Evolutionary conservation across 2,329 filamentous ascomycete species (phyloP).

Genomic region (Arthrobotrys sphaeroides): DNA sequence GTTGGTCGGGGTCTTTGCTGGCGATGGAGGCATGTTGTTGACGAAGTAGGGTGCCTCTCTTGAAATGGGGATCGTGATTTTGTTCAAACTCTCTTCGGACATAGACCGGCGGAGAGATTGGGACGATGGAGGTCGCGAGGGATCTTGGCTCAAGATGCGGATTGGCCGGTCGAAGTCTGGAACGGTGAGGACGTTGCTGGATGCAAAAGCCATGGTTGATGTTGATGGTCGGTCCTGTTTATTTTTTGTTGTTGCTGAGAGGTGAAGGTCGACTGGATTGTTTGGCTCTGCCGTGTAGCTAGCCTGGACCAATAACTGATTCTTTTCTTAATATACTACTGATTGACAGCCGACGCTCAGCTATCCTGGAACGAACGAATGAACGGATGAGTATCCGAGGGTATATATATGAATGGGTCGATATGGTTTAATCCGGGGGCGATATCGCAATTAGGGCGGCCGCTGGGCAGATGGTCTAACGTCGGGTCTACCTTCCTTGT

Average conservation of each 20-base stretch:
- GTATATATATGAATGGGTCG: not conserved
- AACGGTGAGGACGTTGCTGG: slow-evolving; percentile 20
- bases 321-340: not conserved
- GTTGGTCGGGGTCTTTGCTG: slow-evolving; percentile 41
- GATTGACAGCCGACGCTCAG: not conserved
- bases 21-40: slow-evolving; percentile 46
- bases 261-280: too few relatives aligned
- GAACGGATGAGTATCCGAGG: not conserved
- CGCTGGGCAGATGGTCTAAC: slow-evolving; percentile 49
- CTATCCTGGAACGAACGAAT: not conserved
- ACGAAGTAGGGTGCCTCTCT: slow-evolving; percentile 33
- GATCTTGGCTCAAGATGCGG: slow-evolving; percentile 28
- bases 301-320: not conserved
- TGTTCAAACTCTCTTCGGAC: slow-evolving; percentile 47
- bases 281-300: not conserved
- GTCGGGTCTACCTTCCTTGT: slow-evolving; percentile 52
- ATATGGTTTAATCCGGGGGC: not conserved
- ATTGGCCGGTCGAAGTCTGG: slow-evolving; percentile 47
- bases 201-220: slow-evolving; percentile 26
- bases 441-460: slow-evolving; percentile 46
- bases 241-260: too few relatives aligned
- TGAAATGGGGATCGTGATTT: slow-evolving; percentile 35
- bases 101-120: slow-evolving; percentile 44
- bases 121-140: slow-evolving; percentile 43
- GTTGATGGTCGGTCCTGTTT: too few relatives aligned